These are phyloP conservation scores for Rhodotorula diobovata DNA, from an alignment of 768 basidiomycete genomes.

Conservation along the genomic window DNA sequence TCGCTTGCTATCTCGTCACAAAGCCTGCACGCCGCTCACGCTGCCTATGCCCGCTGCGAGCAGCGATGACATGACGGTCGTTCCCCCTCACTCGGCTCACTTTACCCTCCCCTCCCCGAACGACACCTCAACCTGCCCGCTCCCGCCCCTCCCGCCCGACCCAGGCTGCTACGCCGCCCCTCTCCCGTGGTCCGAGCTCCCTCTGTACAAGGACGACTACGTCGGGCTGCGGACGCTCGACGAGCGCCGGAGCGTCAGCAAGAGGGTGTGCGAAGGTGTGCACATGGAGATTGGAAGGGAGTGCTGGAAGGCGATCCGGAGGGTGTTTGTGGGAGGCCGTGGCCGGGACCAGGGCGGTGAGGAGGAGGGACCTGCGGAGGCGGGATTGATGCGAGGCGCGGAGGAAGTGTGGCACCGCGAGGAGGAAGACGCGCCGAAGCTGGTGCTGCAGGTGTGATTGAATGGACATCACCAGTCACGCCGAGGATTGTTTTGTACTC, in stretches of 20 bases:
- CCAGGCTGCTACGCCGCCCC: conserved; percentile 22
- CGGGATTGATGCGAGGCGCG: background rate
- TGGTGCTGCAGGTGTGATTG: conserved; percentile 1
- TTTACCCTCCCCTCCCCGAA: conserved; percentile 39
- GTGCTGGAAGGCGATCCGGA: conserved; percentile 41
- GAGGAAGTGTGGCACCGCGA: background rate
- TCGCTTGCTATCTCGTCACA: background rate
- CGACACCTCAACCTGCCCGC: conserved; percentile 14
- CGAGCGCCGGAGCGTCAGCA: conserved; percentile 21
- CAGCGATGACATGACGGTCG: conserved; percentile 40
- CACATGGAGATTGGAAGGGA: conserved; percentile 44
- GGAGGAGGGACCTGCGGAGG: background rate
- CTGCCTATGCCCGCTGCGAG: too few species aligned
- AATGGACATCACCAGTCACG: too few species aligned
- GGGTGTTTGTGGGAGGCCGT: conserved; percentile 19
- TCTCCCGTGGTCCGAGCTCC: conserved; percentile 31
- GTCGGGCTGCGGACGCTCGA: conserved; percentile 42
- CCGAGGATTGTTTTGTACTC: too few species aligned
- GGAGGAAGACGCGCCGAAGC: background rate
- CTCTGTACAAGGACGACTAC: conserved; percentile 43
- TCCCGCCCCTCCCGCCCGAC: conserved; percentile 2
- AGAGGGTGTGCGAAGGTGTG: conserved; percentile 39
- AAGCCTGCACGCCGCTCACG: background rate
- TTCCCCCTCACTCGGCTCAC: conserved; percentile 36
- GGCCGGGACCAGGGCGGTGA: background rate